phyloP scores from a whole-genome alignment of 768 basidiomycete genomes.

The Lanmaoa rubissima region DNA sequence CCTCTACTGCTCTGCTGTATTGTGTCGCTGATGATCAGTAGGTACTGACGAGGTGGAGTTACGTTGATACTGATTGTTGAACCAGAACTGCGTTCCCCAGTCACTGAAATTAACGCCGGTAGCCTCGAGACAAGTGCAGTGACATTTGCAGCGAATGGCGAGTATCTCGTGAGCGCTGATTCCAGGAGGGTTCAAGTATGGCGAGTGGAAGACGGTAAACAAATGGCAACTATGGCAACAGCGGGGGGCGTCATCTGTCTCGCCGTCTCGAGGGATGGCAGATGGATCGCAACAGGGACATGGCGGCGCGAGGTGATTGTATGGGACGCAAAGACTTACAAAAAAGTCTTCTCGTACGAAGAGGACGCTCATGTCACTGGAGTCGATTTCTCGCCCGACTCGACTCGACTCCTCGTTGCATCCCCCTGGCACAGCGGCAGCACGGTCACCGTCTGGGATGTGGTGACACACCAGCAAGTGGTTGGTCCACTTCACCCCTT shows the following conservation, averaged over 20 bases:
- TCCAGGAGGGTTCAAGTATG: no score
- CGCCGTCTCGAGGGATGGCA: slow-evolving; percentile 2
- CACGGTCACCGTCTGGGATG: neutral
- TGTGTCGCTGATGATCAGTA: no score
- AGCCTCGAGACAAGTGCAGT: no score
- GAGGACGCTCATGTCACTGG: neutral
- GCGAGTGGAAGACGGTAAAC: neutral
- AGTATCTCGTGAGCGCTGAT: no score
- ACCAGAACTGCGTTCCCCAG: no score
- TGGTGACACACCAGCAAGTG: neutral
- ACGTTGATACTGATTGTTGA: no score
- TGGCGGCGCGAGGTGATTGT: neutral
- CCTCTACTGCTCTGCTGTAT: no score
- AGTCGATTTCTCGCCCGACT: slow-evolving; percentile 8
- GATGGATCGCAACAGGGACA: slow-evolving; percentile 1
- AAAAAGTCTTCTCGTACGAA: neutral
- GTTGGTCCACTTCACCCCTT: neutral
- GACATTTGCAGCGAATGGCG: no score
- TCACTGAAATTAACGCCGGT: no score
- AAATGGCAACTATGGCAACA: neutral
- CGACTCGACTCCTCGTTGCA: neutral
- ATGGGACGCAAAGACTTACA: neutral
- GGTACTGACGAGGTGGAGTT: neutral
- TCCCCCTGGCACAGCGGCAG: neutral
- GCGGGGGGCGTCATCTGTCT: neutral